phyloP scores from a whole-genome alignment of 2,329 filamentous ascomycete species.

The Clathrospora elynae region DNA sequence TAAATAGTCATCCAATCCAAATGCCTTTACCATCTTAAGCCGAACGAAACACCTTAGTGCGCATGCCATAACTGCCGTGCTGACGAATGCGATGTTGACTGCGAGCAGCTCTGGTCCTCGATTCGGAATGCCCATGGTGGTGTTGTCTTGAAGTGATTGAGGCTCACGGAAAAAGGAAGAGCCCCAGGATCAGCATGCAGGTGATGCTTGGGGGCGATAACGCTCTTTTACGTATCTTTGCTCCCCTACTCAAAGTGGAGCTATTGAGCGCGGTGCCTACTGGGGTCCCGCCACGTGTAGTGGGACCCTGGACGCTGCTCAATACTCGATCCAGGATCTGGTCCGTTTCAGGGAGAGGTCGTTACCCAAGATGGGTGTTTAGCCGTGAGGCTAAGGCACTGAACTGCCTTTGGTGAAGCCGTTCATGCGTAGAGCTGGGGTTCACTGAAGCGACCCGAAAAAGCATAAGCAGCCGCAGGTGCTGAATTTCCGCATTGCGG shows the following conservation, averaged over 20 bases:
- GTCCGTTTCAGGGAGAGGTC: constrained; percentile 27
- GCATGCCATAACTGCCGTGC: constrained; percentile 33
- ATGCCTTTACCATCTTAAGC: constrained; percentile 42
- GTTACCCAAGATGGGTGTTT: constrained; percentile 18
- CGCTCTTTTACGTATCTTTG: constrained; percentile 23
- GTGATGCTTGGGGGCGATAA: constrained; percentile 8
- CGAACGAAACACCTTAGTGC: constrained; percentile 39
- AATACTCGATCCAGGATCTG: constrained; percentile 19
- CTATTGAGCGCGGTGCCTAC: constrained; percentile 19
- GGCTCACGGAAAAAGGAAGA: constrained; percentile 8
- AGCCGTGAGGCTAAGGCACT: constrained; percentile 14
- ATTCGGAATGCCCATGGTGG: constrained; percentile 38
- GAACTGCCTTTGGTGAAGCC: constrained; percentile 7
- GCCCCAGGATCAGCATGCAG: constrained; percentile 10
- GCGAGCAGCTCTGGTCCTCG: constrained; percentile 41
- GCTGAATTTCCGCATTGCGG: too few relatives aligned
- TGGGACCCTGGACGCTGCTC: constrained; percentile 23
- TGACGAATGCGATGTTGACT: constrained; percentile 38
- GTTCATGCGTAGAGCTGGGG: constrained; percentile 14
- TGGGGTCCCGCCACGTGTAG: constrained; percentile 26
- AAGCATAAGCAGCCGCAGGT: too few relatives aligned
- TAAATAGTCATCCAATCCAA: constrained; percentile 44
- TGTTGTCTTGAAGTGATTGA: constrained; percentile 7
- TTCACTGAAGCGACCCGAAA: too few relatives aligned
- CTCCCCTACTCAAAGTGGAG: constrained; percentile 13